Conservation (phyloP, 1,284 basidiomycete genomes). For the Cryptococcus sp. region DNA sequence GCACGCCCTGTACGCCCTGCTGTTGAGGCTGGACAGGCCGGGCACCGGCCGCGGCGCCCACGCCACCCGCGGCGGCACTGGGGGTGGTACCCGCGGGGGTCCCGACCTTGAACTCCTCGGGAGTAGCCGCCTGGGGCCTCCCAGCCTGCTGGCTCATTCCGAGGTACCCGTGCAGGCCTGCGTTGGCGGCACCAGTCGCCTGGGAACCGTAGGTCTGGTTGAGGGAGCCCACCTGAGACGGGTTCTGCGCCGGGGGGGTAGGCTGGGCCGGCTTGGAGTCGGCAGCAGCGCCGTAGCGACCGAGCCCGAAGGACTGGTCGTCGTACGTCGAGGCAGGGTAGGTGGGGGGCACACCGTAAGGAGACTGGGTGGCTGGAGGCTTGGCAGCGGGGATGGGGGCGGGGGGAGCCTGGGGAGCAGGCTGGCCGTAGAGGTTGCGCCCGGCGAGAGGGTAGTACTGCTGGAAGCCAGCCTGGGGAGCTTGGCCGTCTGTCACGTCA, state of each 20-base stretch:
- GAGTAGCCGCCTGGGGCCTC: conserved; percentile 35
- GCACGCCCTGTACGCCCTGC: conserved; percentile 9
- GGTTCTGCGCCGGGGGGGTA: background rate
- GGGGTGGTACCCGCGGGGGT: conserved; percentile 12
- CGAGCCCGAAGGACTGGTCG: conserved; percentile 34
- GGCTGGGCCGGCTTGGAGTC: conserved; percentile 10
- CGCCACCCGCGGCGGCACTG: conserved; percentile 9
- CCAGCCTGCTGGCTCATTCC: conserved; percentile 21
- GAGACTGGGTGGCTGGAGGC: conserved; percentile 43
- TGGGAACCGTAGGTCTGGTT: conserved; percentile 1
- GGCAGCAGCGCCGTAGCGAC: conserved; percentile 35
- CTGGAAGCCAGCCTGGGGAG: conserved; percentile 47
- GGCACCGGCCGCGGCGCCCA: background rate
- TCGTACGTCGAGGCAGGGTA: conserved; percentile 42
- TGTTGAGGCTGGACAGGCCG: conserved; percentile 5
- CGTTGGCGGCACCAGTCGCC: conserved; percentile 8
- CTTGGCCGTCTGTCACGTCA: conserved; percentile 43
- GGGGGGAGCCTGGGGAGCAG: conserved; percentile 40
- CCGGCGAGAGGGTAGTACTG: conserved; percentile 49
- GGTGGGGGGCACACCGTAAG: conserved; percentile 42
- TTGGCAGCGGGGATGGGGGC: conserved; percentile 35
- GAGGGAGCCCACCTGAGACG: conserved; percentile 15
- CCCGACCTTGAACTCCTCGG: conserved; percentile 43
- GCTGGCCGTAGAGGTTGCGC: conserved; percentile 46
- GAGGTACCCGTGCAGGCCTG: conserved; percentile 39